These are phyloP conservation scores for Catenaria anguillulae DNA, from an alignment of 371 early-diverging fungal species.

Conservation along the genomic window DNA sequence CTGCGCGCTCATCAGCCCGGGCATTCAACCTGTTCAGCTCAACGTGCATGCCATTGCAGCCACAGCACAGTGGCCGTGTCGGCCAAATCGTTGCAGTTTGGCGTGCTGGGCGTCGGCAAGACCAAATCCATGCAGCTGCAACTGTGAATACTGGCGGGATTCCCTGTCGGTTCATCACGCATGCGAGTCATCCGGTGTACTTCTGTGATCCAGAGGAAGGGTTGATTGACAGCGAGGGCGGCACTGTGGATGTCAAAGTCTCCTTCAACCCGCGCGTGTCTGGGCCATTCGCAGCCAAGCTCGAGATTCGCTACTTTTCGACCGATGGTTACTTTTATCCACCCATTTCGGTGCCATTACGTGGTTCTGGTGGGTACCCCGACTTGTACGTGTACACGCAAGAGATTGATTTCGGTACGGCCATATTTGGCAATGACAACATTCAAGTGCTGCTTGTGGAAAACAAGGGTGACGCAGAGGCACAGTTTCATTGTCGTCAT, in stretches of 20 bases:
- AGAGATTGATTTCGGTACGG: slow-evolving; percentile 32
- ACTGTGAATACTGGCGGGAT: slow-evolving; percentile 22
- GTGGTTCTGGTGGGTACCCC: slow-evolving; percentile 31
- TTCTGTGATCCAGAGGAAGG: slow-evolving; percentile 35
- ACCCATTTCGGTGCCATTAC: slow-evolving; percentile 1
- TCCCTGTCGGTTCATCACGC: slow-evolving; percentile 6
- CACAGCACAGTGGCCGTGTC: slow-evolving; percentile 18
- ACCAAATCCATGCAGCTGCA: slow-evolving; percentile 23
- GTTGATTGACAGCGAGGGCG: slow-evolving; percentile 26
- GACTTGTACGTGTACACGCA: slow-evolving; percentile 29
- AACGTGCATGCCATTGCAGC: slow-evolving; percentile 30
- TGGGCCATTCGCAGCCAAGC: neutral
- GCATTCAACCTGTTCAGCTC: slow-evolving; percentile 17
- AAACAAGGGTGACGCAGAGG: slow-evolving; percentile 33
- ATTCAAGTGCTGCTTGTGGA: slow-evolving; percentile 22
- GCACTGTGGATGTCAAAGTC: neutral
- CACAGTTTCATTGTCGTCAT: slow-evolving; percentile 1
- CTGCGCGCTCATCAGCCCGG: slow-evolving; percentile 12
- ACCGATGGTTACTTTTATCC: slow-evolving; percentile 3
- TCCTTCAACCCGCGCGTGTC: neutral
- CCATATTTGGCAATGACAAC: slow-evolving; percentile 28
- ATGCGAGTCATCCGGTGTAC: slow-evolving; percentile 15
- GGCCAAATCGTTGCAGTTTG: slow-evolving; percentile 20
- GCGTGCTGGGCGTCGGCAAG: slow-evolving; percentile 31
- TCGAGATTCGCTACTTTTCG: slow-evolving; percentile 19